Conservation (phyloP, 768 basidiomycete species). For the Austroboletus festivus region DNA sequence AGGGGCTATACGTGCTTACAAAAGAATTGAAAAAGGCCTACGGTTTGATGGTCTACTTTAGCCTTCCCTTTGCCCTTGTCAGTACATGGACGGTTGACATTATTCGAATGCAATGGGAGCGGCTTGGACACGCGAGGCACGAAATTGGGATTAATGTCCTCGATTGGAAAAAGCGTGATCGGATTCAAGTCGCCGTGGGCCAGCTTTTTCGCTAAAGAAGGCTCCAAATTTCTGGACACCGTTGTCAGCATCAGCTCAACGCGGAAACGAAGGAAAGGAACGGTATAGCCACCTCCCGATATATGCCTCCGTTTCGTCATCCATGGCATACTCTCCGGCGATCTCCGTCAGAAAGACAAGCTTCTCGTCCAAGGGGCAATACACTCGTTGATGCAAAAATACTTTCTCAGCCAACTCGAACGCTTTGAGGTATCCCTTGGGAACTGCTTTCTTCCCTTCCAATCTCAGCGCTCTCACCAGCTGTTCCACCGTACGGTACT, state of each 20-base stretch:
- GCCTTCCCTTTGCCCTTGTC: constrained; percentile 50
- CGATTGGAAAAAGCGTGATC: constrained; percentile 61
- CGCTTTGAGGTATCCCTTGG: constrained; percentile 66
- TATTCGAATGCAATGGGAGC: constrained; percentile 31
- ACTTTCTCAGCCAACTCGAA: constrained; percentile 87
- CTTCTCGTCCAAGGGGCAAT: constrained; percentile 62
- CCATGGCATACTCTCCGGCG: constrained; percentile 51
- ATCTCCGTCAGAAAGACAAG: constrained; percentile 70
- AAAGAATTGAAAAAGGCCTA: constrained; percentile 60
- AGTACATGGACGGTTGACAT: constrained; percentile 25
- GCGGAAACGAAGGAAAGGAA: not conserved
- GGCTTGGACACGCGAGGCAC: constrained; percentile 51
- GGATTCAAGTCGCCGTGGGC: constrained; percentile 74
- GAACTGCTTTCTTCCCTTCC: constrained; percentile 84
- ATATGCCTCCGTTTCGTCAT: constrained; percentile 62
- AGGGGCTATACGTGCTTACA: constrained; percentile 36
- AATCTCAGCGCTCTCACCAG: constrained; percentile 70
- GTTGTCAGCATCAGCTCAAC: constrained; percentile 10
- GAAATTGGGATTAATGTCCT: constrained; percentile 73
- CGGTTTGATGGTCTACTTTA: constrained; percentile 19
- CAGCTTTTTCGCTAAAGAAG: constrained; percentile 58
- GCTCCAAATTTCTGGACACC: constrained; percentile 63
- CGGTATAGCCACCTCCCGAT: constrained; percentile 54
- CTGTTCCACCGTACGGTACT: constrained; percentile 83
- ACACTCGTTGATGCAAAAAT: constrained; percentile 91